phyloP scores from a whole-genome alignment of 2,329 filamentous ascomycete species.

The Capronia epimyces region DNA sequence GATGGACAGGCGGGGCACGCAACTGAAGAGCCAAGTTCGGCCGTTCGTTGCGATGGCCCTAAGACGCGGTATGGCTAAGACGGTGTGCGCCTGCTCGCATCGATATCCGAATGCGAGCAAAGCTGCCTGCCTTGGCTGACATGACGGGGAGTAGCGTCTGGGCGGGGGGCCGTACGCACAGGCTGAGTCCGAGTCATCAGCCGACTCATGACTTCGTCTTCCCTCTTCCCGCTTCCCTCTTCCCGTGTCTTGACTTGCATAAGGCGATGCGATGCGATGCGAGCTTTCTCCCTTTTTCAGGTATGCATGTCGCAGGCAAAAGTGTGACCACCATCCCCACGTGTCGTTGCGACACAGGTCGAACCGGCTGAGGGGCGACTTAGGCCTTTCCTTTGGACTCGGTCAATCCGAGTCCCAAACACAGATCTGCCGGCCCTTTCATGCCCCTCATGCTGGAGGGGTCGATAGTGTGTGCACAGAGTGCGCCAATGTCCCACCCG shows the following conservation, averaged over 20 bases:
- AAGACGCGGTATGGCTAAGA: too few relatives aligned
- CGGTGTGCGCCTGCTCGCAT: too few relatives aligned
- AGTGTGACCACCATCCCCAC: constrained; percentile 3
- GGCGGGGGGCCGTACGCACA: constrained; percentile 17
- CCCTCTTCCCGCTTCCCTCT: background rate
- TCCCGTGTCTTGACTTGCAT: background rate
- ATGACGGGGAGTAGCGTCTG: too few relatives aligned
- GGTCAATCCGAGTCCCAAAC: background rate
- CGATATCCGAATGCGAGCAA: too few relatives aligned
- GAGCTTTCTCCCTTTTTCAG: constrained; percentile 12
- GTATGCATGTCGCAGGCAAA: constrained; percentile 9
- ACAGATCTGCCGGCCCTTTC: background rate
- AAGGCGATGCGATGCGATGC: constrained; percentile 10
- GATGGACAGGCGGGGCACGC: too few relatives aligned
- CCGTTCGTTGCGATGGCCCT: too few relatives aligned
- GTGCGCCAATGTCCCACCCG: background rate
- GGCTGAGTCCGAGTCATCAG: background rate
- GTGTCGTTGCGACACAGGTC: constrained; percentile 16
- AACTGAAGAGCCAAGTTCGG: too few relatives aligned
- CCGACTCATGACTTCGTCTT: background rate
- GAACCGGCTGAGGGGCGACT: background rate
- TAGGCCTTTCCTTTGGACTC: too few relatives aligned
- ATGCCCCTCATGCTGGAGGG: background rate
- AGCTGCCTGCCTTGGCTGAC: too few relatives aligned
- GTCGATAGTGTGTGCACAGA: background rate